These are phyloP conservation scores for Mycena latifolia DNA, from an alignment of 768 basidiomycete species.

Conservation along the genomic window DNA sequence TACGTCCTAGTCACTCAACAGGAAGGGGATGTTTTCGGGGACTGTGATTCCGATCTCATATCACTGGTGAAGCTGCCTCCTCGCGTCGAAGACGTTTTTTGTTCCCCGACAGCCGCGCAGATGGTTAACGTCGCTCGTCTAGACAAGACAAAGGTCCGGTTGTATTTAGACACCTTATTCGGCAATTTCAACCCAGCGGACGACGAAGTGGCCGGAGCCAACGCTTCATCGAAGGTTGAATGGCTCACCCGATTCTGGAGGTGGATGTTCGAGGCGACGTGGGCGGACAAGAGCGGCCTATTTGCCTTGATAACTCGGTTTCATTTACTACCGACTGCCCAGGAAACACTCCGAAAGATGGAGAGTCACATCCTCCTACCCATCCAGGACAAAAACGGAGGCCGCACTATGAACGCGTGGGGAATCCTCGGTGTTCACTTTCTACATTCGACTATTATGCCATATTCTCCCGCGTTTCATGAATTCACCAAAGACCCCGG, in stretches of 20 bases:
- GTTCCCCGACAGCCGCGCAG: conserved; percentile 3
- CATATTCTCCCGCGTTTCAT: conserved; percentile 1
- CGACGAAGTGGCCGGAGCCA: conserved; percentile 26
- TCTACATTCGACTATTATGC: conserved; percentile 33
- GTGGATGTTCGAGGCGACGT: conserved; percentile 34
- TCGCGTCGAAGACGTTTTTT: conserved; percentile 7
- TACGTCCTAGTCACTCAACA: conserved; percentile 24
- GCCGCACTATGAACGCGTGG: conserved; percentile 22
- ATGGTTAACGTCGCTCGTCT: conserved; percentile 17
- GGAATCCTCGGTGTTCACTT: conserved; percentile 36
- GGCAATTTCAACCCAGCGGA: conserved; percentile 27
- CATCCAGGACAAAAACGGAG: background rate
- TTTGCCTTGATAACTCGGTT: conserved; percentile 24
- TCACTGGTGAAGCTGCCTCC: conserved; percentile 20
- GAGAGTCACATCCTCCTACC: conserved; percentile 28
- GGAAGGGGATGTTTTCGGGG: conserved; percentile 33
- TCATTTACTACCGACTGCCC: conserved; percentile 36
- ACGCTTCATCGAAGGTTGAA: conserved; percentile 25
- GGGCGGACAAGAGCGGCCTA: conserved; percentile 18
- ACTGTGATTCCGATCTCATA: conserved; percentile 25
- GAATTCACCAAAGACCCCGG: background rate
- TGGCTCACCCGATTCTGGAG: conserved; percentile 45
- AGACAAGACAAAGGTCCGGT: conserved; percentile 27
- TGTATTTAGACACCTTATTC: conserved; percentile 28
- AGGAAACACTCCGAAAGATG: conserved; percentile 28